A percentile compares a stretch with the other conserved stretches of the same genome.
Conservation (phyloP, 345 rosid genomes). For the Citrus cavaleriei region DNA sequence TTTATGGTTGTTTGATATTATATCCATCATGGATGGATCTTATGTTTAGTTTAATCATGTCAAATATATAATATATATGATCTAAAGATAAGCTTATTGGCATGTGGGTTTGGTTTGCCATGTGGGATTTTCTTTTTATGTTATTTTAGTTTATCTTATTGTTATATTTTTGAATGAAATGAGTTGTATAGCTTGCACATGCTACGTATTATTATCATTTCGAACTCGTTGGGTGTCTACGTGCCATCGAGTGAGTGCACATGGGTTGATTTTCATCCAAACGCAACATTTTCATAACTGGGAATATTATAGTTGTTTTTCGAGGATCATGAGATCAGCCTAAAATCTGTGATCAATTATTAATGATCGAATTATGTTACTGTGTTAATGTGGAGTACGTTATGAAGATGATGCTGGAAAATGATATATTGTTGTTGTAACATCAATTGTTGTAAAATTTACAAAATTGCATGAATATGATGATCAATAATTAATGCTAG, state of each 20-base stretch:
- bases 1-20: conserved; percentile 3
- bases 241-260: not conserved
- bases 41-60: conserved; percentile 10
- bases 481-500: not conserved
- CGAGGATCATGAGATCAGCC: not conserved
- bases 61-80: conserved; percentile 1
- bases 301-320: not conserved
- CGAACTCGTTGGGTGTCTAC: not conserved
- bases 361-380: not conserved
- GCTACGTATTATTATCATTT: not conserved
- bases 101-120: conserved; percentile 26
- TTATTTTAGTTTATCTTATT: not conserved
- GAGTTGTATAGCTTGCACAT: not conserved
- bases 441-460: not conserved
- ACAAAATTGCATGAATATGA: not conserved
- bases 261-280: not conserved
- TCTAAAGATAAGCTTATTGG: conserved; percentile 21
- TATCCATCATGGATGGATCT: not conserved
- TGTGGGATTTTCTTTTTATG: conserved; percentile 19
- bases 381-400: not conserved
- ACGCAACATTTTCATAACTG: not conserved
- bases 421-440: too few relatives aligned
- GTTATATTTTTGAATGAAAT: not conserved
- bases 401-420: too few relatives aligned
- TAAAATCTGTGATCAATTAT: too few relatives aligned